phyloP scores from a whole-genome alignment of 768 basidiomycete genomes.

The Clathrus columnatus region DNA sequence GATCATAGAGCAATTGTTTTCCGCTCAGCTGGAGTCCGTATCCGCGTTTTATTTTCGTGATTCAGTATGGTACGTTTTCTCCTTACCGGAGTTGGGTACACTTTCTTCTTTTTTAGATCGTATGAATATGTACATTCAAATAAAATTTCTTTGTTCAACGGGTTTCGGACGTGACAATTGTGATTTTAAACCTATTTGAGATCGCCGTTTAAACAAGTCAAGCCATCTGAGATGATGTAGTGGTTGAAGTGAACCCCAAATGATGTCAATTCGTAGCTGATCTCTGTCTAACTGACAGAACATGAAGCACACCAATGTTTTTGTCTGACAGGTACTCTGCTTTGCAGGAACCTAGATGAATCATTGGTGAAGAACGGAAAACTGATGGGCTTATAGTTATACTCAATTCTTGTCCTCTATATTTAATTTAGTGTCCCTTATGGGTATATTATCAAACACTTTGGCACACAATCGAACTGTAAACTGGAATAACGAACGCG shows the following conservation, averaged over 20 bases:
- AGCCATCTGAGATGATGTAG: too few relatives aligned
- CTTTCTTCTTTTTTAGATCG: neutral
- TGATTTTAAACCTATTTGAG: neutral
- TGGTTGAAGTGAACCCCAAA: neutral
- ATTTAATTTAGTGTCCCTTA: too few relatives aligned
- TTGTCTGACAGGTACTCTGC: slow-evolving; percentile 4
- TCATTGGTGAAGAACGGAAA: slow-evolving; percentile 9
- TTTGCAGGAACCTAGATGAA: neutral
- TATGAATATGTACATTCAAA: neutral
- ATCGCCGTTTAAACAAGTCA: neutral
- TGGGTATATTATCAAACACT: too few relatives aligned
- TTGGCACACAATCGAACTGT: too few relatives aligned
- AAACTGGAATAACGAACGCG: too few relatives aligned
- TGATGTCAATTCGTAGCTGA: slow-evolving; percentile 9
- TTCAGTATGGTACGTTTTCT: slow-evolving; percentile 10
- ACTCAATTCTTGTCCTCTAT: too few relatives aligned
- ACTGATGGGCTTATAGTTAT: slow-evolving; percentile 4
- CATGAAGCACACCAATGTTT: neutral
- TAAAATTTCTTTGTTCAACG: neutral
- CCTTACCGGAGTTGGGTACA: slow-evolving; percentile 12
- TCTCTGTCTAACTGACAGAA: neutral
- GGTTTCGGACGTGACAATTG: neutral
- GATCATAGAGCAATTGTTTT: slow-evolving; percentile 5
- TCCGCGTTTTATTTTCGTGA: neutral
- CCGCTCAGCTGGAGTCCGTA: slow-evolving; percentile 12